Evolutionary conservation across 352 stramenopile species (phyloP).

Genomic region (Phytophthora cryptogea): DNA sequence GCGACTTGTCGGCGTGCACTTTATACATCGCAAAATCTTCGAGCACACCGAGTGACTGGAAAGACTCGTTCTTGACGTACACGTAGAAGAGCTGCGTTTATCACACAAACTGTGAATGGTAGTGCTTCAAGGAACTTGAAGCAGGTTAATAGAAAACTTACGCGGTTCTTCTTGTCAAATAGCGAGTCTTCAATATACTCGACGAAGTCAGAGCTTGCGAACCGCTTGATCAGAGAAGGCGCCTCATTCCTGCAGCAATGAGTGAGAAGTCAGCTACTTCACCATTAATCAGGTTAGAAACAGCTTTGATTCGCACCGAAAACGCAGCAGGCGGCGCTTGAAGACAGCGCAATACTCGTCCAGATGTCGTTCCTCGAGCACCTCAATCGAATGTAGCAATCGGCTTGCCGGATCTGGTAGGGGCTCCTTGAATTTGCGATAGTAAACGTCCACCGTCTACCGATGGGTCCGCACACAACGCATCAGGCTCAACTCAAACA

Average conservation of each 20-base stretch:
- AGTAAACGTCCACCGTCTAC: slow-evolving; percentile 71
- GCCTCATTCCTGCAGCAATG: slow-evolving; percentile 57
- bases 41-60: slow-evolving; percentile 68
- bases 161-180: slow-evolving; percentile 70
- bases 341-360: slow-evolving; percentile 68
- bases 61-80: slow-evolving; percentile 76
- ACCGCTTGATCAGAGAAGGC: slow-evolving; percentile 80
- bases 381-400: slow-evolving; percentile 46
- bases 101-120: background rate
- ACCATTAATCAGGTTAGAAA: background rate
- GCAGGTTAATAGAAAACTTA: slow-evolving; percentile 32
- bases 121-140: background rate
- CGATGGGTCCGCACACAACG: background rate
- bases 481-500: background rate
- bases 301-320: slow-evolving; percentile 34
- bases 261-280: background rate
- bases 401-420: slow-evolving; percentile 63
- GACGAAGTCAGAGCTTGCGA: slow-evolving; percentile 69
- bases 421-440: slow-evolving; percentile 82
- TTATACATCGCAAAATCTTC: slow-evolving; percentile 75
- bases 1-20: slow-evolving; percentile 32
- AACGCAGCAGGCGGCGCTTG: slow-evolving; percentile 59
- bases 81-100: slow-evolving; percentile 72
- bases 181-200: slow-evolving; percentile 82
- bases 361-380: slow-evolving; percentile 52